phyloP scores from a whole-genome alignment of 2,329 filamentous ascomycete species.

The Epichloe typhina region DNA sequence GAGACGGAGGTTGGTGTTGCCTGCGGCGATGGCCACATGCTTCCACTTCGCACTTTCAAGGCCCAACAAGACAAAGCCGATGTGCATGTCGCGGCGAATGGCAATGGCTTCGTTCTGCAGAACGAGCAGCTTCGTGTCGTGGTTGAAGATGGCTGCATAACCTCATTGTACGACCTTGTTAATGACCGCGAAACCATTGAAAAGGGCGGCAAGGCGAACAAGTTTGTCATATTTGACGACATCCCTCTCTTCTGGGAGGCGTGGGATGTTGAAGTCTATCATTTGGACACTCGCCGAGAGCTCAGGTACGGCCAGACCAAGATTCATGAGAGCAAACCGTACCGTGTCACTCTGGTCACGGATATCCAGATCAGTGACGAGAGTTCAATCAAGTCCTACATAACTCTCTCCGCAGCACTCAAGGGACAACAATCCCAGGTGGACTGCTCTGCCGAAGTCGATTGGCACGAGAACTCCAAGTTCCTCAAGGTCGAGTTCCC shows the following conservation, averaged over 20 bases:
- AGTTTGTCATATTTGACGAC: conserved; percentile 91
- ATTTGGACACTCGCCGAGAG: conserved; percentile 74
- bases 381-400: conserved; percentile 76
- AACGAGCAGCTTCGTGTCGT: conserved; percentile 66
- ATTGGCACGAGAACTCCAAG: conserved; percentile 94
- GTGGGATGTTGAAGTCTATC: conserved; percentile 96
- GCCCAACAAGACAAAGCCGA: conserved; percentile 28
- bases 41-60: conserved; percentile 39
- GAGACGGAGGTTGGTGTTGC: conserved; percentile 39
- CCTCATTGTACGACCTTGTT: conserved; percentile 65
- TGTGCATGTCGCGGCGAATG: conserved; percentile 37
- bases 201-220: conserved; percentile 64
- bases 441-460: conserved; percentile 73
- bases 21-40: conserved; percentile 39
- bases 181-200: conserved; percentile 68
- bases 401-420: conserved; percentile 61
- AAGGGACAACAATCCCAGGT: conserved; percentile 50
- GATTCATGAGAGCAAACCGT: conserved; percentile 57
- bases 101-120: conserved; percentile 58
- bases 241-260: conserved; percentile 96
- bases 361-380: conserved; percentile 77
- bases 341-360: conserved; percentile 71
- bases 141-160: conserved; percentile 65
- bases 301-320: conserved; percentile 54
- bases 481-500: conserved; percentile 99